Base-by-base conservation (phyloP, 2,329 filamentous ascomycete species). In the Ceratocystis harringtonii region DNA sequence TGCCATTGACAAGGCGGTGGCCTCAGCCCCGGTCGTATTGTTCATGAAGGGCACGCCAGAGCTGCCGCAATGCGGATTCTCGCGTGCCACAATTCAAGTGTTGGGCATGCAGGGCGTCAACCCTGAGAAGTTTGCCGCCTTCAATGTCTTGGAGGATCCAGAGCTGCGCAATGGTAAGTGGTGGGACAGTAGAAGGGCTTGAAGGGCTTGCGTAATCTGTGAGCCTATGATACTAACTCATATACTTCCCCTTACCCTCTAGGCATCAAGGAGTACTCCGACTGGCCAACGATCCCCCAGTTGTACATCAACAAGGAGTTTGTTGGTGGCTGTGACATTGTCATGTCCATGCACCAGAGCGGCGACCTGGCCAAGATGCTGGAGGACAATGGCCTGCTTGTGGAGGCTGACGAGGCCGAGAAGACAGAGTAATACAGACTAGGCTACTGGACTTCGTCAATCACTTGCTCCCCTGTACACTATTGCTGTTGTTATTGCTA, bases 31-130 rank as follows among this genome's bases (percentile, higher is more conserved):
- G 1, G 92, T 99, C 0, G 94, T 99, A 0, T 81, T 99, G 66
- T 99, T 99, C 76, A 96, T 96, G 90, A 96, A 99, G 80, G 94
- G 94, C 67, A 97, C 94, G 1, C 94, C 94, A 67, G 92, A 96
- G 78, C 90, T 85, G 68, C 94, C 94, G 22, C 92, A 96, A 76
- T 99, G 94, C 77, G 94, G 94, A 58, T 99, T 96, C 81, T 97
- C 92, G 67, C 85, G 92, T 71, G 92, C 92, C 65, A 90, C 84
- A 74, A 95, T 99, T 74, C 92, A 97, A 80, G 92, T 99, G 72
- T 81, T 99, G 69, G 90, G 92, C 66, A 77, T 96, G 72, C 92
- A 99, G 78, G 94, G 94, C 69, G 91, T 99, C 68, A 89, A 97
- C 77, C 94, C 94, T 17, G 81, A 83, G 69, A 97, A 97, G 79